These are phyloP conservation scores for Gossypium trilobum DNA, from an alignment of 441 rosid genomes.

Conservation along the genomic window DNA sequence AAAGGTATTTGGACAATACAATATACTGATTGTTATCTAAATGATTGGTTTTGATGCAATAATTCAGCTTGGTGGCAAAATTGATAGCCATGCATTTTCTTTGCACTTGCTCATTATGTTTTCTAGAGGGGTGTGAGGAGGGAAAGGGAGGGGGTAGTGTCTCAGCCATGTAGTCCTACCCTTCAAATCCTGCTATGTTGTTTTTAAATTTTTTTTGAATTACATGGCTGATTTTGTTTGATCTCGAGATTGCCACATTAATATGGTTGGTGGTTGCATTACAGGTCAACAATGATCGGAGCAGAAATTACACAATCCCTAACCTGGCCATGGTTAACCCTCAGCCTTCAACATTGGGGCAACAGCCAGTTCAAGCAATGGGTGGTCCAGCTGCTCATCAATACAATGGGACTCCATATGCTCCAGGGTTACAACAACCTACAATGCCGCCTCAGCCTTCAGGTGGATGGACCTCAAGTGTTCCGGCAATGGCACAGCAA, in stretches of 20 bases:
- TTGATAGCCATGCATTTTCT: neutral
- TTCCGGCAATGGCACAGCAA: slow-evolving; percentile 33
- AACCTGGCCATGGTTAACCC: slow-evolving; percentile 39
- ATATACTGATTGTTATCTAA: neutral
- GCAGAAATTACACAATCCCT: slow-evolving; percentile 80
- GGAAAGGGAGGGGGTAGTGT: neutral
- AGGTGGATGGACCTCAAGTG: slow-evolving; percentile 53
- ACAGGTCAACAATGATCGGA: slow-evolving; percentile 87
- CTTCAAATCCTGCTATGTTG: neutral
- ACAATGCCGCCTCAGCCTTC: slow-evolving; percentile 36
- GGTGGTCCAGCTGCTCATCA: slow-evolving; percentile 44
- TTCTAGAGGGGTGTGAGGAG: neutral
- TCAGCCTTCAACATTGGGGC: slow-evolving; percentile 60
- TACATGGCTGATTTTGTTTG: neutral
- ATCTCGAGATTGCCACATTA: neutral
- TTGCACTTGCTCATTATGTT: neutral
- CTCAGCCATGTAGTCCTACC: neutral
- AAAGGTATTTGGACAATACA: slow-evolving; percentile 39
- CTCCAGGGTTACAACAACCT: slow-evolving; percentile 25
- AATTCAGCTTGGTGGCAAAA: neutral
- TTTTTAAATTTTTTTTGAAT: neutral
- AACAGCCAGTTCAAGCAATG: slow-evolving; percentile 45
- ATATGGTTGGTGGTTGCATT: slow-evolving; percentile 8
- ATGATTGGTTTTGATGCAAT: neutral
- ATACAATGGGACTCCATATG: slow-evolving; percentile 37